A percentile compares a stretch with the other conserved stretches of the same genome.
phyloP scores from a whole-genome alignment of 306 rosid species.

The Potentilla sterilis region DNA sequence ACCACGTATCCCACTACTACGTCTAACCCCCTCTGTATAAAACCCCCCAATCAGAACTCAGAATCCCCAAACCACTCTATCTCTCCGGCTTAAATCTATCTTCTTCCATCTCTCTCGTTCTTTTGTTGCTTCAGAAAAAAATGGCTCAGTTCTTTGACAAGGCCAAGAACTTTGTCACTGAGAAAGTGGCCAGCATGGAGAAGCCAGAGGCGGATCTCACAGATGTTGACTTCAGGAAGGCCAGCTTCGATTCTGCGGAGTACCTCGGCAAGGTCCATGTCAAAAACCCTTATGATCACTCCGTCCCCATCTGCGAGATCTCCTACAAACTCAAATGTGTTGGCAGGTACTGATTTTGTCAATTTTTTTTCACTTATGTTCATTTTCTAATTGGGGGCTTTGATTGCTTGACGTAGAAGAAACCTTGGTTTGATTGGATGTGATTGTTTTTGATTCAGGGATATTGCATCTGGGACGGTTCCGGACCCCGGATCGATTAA shows the following conservation, averaged over 20 bases:
- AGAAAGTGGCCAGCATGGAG: conserved; percentile 42
- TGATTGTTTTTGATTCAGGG: conserved; percentile 34
- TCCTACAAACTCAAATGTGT: conserved; percentile 68
- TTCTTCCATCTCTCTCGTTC: not conserved
- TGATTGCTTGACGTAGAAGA: not conserved
- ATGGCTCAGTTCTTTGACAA: conserved; percentile 58
- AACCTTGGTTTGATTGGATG: not conserved
- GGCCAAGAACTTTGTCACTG: conserved; percentile 53
- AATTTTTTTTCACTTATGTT: not conserved
- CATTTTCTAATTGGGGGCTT: not conserved
- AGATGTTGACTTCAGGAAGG: conserved; percentile 62
- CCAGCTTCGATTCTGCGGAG: conserved; percentile 46
- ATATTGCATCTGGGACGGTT: conserved; percentile 59
- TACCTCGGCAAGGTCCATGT: conserved; percentile 59
- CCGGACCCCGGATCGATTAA: conserved; percentile 84
- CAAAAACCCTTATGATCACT: conserved; percentile 48
- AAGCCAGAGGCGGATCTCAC: conserved; percentile 69
- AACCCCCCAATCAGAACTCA: not conserved
- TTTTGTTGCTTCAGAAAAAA: not conserved
- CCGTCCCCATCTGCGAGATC: conserved; percentile 69
- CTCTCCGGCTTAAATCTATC: not conserved
- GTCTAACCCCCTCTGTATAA: not conserved
- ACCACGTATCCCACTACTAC: not conserved
- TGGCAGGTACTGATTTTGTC: conserved; percentile 30
- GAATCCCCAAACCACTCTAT: no score